phyloP scores from a whole-genome alignment of 163 green algal species.

The Chlorella variabilis region DNA sequence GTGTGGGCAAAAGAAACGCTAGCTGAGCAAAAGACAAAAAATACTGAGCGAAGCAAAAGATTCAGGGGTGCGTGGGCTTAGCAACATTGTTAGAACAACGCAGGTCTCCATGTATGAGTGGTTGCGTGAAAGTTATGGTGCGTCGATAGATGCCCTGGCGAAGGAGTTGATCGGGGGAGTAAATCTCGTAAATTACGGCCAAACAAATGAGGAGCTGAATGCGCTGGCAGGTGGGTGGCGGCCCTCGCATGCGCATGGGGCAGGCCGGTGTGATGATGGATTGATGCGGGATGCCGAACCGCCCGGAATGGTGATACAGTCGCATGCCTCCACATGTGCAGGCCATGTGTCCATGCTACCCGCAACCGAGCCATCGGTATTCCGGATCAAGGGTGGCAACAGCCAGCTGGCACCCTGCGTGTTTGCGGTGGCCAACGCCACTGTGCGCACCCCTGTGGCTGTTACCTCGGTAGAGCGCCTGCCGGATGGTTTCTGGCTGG shows the following conservation, averaged over 20 bases:
- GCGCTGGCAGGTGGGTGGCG: slow-evolving; percentile 22
- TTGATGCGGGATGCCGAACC: too few relatives aligned
- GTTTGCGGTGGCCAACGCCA: slow-evolving; percentile 18
- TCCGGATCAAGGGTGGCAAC: slow-evolving; percentile 56
- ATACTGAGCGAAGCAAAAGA: too few relatives aligned
- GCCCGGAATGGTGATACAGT: too few relatives aligned
- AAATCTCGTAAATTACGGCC: slow-evolving; percentile 61
- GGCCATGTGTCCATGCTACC: slow-evolving; percentile 58
- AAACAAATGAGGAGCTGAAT: slow-evolving; percentile 29
- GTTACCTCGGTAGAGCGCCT: slow-evolving; percentile 28
- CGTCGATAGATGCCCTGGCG: slow-evolving; percentile 34
- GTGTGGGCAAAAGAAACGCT: too few relatives aligned
- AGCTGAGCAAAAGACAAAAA: too few relatives aligned
- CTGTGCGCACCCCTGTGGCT: not conserved
- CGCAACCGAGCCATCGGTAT: slow-evolving; percentile 42
- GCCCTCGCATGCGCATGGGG: too few relatives aligned
- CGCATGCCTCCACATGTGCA: too few relatives aligned
- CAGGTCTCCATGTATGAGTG: slow-evolving; percentile 19
- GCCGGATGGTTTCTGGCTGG: slow-evolving; percentile 22
- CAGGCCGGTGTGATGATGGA: too few relatives aligned
- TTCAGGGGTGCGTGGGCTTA: too few relatives aligned
- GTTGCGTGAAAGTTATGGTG: slow-evolving; percentile 35
- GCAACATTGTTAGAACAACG: too few relatives aligned
- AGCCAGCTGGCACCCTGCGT: slow-evolving; percentile 40
- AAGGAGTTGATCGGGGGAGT: slow-evolving; percentile 48